Conservation (phyloP, 1,284 basidiomycete genomes). For the Bondarzewia mesenterica region DNA sequence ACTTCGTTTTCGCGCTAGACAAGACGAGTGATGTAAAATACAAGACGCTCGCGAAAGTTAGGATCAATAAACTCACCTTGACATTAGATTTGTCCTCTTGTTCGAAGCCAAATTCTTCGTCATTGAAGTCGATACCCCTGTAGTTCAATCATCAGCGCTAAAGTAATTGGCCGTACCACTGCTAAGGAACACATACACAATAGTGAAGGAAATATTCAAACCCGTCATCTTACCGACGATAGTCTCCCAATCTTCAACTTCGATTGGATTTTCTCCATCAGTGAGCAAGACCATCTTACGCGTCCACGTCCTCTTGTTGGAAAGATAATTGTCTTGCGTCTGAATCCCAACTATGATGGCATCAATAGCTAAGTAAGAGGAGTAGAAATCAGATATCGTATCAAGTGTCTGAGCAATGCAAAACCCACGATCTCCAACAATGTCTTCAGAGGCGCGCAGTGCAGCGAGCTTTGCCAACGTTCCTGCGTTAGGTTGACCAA, state of each 20-base stretch:
- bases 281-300: conserved; percentile 76
- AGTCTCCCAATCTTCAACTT: conserved; percentile 65
- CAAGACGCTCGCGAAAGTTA: not conserved
- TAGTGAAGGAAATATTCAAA: conserved; percentile 48
- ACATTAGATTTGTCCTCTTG: conserved; percentile 63
- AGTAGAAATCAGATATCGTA: not conserved
- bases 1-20: conserved; percentile 66
- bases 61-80: conserved; percentile 42
- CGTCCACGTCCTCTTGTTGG: conserved; percentile 69
- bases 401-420: not conserved
- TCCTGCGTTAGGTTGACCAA: conserved; percentile 67
- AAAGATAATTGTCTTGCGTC: conserved; percentile 57
- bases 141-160: conserved; percentile 5
- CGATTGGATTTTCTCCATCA: conserved; percentile 68
- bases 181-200: conserved; percentile 46
- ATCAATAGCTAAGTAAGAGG: conserved; percentile 75
- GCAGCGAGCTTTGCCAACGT: conserved; percentile 70
- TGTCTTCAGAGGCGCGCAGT: conserved; percentile 51
- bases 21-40: conserved; percentile 5
- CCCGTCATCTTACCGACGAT: conserved; percentile 64
- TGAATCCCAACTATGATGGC: conserved; percentile 82
- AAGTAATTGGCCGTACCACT: not conserved
- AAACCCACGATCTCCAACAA: conserved; percentile 59
- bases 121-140: conserved; percentile 83
- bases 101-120: conserved; percentile 53